A percentile compares a stretch with the other conserved stretches of the same genome.
Evolutionary conservation across 176 grass and related monocot genomes (phyloP).

Genomic region (maize (Zea mays)): Zm-B73-REFERENCE-NAM-5.0 NC_050101.1:96715001-96715500

Average conservation of each 20-base stretch:
- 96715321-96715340: too few species aligned
- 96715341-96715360: too few species aligned
- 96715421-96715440: too few species aligned
- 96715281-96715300: too few species aligned
- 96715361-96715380: too few species aligned
- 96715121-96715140: background rate
- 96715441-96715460: too few species aligned
- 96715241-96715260: background rate
- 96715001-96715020: background rate
- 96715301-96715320: too few species aligned
- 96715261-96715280: too few species aligned
- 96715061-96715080: background rate
- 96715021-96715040: conserved; percentile 4
- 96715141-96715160: background rate
- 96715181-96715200: background rate
- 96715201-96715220: background rate
- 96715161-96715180: background rate
- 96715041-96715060: background rate
- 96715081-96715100: background rate
- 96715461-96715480: too few species aligned
- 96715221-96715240: background rate
- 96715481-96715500: too few species aligned
- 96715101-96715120: background rate
- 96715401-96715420: too few species aligned
- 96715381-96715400: too few species aligned